These are phyloP conservation scores for Spizellomyces punctatus DNA, from an alignment of 192 early-diverging fungal genomes.

Conservation along the genomic window DNA sequence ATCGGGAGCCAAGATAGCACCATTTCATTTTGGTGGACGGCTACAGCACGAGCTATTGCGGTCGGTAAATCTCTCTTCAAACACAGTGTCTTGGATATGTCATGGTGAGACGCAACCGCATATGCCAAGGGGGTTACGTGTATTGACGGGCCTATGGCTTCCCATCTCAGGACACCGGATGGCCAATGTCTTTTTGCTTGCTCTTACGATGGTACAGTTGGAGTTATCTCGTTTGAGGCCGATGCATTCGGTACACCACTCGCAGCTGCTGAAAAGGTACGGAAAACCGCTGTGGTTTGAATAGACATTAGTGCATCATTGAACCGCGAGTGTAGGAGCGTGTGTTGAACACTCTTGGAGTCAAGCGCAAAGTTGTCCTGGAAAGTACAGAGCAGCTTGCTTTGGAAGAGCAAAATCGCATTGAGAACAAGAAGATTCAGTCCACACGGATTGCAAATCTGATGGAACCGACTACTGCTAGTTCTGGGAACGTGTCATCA, in stretches of 20 bases:
- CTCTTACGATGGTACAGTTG: conserved; percentile 89
- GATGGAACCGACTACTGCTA: conserved; percentile 10
- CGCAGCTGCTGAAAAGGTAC: conserved; percentile 67
- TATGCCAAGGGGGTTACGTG: neutral
- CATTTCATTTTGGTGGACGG: conserved; percentile 87
- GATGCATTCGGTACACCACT: conserved; percentile 72
- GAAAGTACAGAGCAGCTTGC: conserved; percentile 39
- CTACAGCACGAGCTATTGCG: conserved; percentile 69
- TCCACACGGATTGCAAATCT: neutral
- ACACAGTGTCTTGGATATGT: conserved; percentile 83
- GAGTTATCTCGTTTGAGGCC: conserved; percentile 68
- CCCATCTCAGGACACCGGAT: conserved; percentile 64
- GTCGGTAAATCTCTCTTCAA: conserved; percentile 74
- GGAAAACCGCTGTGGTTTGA: neutral
- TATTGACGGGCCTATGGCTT: neutral
- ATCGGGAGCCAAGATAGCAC: conserved; percentile 89
- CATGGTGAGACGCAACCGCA: conserved; percentile 60
- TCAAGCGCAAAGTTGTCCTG: conserved; percentile 38
- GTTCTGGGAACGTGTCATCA: neutral
- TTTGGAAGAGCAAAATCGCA: conserved; percentile 31
- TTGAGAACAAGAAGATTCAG: conserved; percentile 5
- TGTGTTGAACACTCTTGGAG: conserved; percentile 41
- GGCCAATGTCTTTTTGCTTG: conserved; percentile 77
- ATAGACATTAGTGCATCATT: neutral
- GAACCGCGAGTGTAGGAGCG: conserved; percentile 22